These are phyloP conservation scores for Aureobasidium sp. DNA, from an alignment of 2,329 filamentous ascomycete genomes.

Conservation along the genomic window DNA sequence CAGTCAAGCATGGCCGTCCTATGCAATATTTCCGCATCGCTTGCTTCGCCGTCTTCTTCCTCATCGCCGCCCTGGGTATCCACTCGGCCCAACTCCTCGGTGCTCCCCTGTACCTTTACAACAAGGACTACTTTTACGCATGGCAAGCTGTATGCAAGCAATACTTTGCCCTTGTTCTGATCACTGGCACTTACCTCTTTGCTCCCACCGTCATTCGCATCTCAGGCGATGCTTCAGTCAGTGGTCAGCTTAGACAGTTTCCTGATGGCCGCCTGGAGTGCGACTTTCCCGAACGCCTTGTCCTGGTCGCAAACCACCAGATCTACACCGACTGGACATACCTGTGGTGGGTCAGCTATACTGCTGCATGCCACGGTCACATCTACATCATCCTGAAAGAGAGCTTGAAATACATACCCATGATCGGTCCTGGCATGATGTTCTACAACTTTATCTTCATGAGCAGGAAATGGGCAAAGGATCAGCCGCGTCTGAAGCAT, in stretches of 20 bases:
- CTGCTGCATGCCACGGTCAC: constrained; percentile 72
- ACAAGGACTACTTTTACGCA: constrained; percentile 67
- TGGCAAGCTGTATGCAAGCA: constrained; percentile 85
- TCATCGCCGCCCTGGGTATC: constrained; percentile 35
- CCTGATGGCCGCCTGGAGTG: constrained; percentile 67
- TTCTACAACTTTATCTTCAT: constrained; percentile 88
- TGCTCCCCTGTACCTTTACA: constrained; percentile 62
- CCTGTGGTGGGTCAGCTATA: constrained; percentile 90
- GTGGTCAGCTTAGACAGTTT: constrained; percentile 62
- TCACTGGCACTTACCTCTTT: constrained; percentile 78
- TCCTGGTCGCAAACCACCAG: constrained; percentile 83
- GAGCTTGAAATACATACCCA: constrained; percentile 72
- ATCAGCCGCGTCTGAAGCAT: constrained; percentile 65
- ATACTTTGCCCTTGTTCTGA: constrained; percentile 67
- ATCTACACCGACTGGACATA: constrained; percentile 91
- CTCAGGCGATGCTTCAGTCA: constrained; percentile 73
- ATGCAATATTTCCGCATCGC: constrained; percentile 36
- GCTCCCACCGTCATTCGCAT: constrained; percentile 75
- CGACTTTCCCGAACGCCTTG: constrained; percentile 69
- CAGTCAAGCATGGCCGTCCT: constrained; percentile 33
- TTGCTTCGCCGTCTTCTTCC: constrained; percentile 38
- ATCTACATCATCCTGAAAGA: constrained; percentile 89
- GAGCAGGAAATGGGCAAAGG: constrained; percentile 79
- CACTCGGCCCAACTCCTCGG: constrained; percentile 64
- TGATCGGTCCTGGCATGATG: constrained; percentile 75